A percentile compares a stretch with the other conserved stretches of the same genome.
Evolutionary conservation across 768 basidiomycete species (phyloP).

Genomic region (Collybiopsis luxurians): DNA sequence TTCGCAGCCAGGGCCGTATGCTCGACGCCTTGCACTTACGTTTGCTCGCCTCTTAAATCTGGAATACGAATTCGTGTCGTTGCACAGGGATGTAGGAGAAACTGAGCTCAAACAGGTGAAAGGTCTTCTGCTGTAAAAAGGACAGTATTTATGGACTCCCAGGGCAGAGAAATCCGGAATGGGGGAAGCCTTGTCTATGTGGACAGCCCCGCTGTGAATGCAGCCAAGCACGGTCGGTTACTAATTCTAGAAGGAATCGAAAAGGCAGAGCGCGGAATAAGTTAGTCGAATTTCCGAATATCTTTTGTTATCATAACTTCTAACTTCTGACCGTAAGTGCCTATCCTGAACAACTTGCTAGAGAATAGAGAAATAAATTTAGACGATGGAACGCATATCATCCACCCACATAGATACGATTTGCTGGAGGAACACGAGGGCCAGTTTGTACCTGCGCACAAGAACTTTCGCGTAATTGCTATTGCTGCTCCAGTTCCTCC

Average conservation of each 20-base stretch:
- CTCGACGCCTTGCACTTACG: neutral
- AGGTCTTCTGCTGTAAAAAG: neutral
- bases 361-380: slow-evolving; percentile 77
- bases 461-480: slow-evolving; percentile 65
- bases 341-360: slow-evolving; percentile 59
- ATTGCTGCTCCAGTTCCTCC: slow-evolving; percentile 70
- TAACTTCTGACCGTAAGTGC: neutral
- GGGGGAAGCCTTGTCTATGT: slow-evolving; percentile 66
- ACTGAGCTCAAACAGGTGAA: slow-evolving; percentile 65
- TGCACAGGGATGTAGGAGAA: slow-evolving; percentile 68
- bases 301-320: neutral
- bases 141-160: neutral
- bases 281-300: slow-evolving; percentile 18
- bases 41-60: slow-evolving; percentile 52
- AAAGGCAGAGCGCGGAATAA: slow-evolving; percentile 70
- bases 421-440: slow-evolving; percentile 44
- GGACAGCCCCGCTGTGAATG: slow-evolving; percentile 64
- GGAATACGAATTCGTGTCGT: slow-evolving; percentile 66
- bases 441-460: slow-evolving; percentile 62
- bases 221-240: slow-evolving; percentile 62
- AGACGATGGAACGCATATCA: slow-evolving; percentile 68
- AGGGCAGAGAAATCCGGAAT: slow-evolving; percentile 59
- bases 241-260: slow-evolving; percentile 70
- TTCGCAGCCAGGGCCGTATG: slow-evolving; percentile 56
- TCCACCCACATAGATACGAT: slow-evolving; percentile 58